These are phyloP conservation scores for Trichoderma polysporum DNA, from an alignment of 2,329 filamentous ascomycete species.

Conservation along the genomic window DNA sequence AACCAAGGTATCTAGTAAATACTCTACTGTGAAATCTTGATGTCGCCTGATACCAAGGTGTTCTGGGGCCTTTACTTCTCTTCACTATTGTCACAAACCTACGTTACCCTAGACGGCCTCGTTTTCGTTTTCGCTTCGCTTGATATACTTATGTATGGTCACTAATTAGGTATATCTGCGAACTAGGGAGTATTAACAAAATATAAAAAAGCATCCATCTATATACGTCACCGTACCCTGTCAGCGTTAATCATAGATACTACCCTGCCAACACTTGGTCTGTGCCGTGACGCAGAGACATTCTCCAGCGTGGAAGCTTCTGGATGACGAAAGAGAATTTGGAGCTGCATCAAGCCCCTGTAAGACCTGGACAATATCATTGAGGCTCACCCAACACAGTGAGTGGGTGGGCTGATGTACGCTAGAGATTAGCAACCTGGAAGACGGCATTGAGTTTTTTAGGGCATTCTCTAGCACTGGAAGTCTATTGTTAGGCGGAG, in stretches of 20 bases:
- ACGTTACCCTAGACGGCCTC: not conserved
- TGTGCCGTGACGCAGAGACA: not conserved
- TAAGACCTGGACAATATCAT: not conserved
- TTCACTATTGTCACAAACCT: not conserved
- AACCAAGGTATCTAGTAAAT: too few relatives aligned
- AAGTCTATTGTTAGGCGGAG: not conserved
- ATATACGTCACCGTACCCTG: not conserved
- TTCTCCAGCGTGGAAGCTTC: constrained; percentile 3
- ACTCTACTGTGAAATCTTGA: too few relatives aligned
- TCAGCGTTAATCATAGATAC: not conserved
- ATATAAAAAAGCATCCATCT: not conserved
- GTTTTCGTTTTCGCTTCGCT: too few relatives aligned
- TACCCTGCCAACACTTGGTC: not conserved
- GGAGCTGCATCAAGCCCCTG: not conserved
- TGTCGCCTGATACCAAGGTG: too few relatives aligned
- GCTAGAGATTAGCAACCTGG: not conserved
- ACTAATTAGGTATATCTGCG: too few relatives aligned
- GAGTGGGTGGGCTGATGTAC: not conserved
- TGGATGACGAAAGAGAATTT: not conserved
- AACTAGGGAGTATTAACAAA: not conserved
- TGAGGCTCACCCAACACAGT: not conserved
- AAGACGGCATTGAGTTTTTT: not conserved
- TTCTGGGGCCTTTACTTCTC: not conserved
- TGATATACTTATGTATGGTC: too few relatives aligned
- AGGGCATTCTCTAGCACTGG: not conserved